Base-by-base conservation (phyloP, 148 eudicot genomes). In the Amaranthus hypochondriacus region DNA sequence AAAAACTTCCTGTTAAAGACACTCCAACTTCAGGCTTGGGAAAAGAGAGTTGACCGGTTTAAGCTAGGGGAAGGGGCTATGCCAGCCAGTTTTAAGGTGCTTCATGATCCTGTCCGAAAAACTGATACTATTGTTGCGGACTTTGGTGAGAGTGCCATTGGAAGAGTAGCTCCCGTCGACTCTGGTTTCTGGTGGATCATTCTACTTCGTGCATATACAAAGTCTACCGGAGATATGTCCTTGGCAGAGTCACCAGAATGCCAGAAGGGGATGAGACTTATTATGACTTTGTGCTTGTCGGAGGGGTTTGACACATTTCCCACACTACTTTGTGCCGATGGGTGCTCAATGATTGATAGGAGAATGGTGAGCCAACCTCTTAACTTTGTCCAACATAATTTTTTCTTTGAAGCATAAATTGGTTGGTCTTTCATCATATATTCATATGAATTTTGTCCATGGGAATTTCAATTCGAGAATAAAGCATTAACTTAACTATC, bases 111-210 rank as follows among this genome's bases (percentile, higher is more conserved):
- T 54, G 84, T 78, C 67, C 90, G 98, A 48, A 95, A 92, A 79
- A 88, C 92, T 4, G 98, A 95, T 78, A 85, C 93, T 43, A 78
- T 95, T 50, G 79, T 89, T 70, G 98, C 98, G 14, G 98, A 95
- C 81, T 95, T 95, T 81, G 98, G 98, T 60, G 98, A 95, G 83
- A 95, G 96, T 86, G 98, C 98, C 57, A 95, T 95, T 62, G 98
- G 98, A 77, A 87, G 98, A 80, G 98, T 95, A 76, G 98, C 98
- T 72, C 98, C 98, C 0, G 97, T 95, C 78, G 98, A 95, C 76
- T 95, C 98, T 9, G 98, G 98, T 13, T 95, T 95, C 86, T 95
- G 98, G 98, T 95, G 98, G 98, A 95, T 95, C 51, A 92, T 95
- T 84, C 84, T 95, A 74, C 89, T 95, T 54, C 96, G 98, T 70